Conservation (phyloP, 2,329 filamentous ascomycete species). For the Fusarium sp. region DNA sequence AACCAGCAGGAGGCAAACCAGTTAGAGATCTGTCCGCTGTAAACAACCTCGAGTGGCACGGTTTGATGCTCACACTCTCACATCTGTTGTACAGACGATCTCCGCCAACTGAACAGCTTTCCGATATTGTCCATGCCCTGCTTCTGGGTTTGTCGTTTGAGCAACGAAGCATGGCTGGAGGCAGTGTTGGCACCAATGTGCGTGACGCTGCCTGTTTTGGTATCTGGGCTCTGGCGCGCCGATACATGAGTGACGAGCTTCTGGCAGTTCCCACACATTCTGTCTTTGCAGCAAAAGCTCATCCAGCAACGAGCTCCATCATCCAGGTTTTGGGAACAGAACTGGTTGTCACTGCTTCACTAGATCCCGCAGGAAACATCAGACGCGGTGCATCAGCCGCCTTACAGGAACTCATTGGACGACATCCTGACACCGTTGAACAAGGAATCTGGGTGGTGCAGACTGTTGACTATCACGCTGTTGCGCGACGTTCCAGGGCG, state of each 20-base stretch:
- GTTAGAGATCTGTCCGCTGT: constrained; percentile 77
- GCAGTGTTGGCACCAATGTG: constrained; percentile 87
- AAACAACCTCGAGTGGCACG: constrained; percentile 90
- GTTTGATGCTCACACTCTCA: constrained; percentile 86
- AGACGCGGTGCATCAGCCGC: constrained; percentile 92
- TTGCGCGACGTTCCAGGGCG: constrained; percentile 86
- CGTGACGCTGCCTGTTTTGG: constrained; percentile 96
- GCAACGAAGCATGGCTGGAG: constrained; percentile 86
- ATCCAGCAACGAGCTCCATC: constrained; percentile 60
- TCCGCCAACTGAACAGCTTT: constrained; percentile 76
- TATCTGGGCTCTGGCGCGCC: constrained; percentile 89
- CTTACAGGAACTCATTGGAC: constrained; percentile 91
- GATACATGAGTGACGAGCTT: constrained; percentile 86
- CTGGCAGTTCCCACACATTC: constrained; percentile 68
- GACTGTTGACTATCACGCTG: constrained; percentile 90
- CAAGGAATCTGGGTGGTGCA: constrained; percentile 90
- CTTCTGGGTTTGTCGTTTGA: constrained; percentile 88
- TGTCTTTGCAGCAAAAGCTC: constrained; percentile 56
- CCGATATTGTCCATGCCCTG: constrained; percentile 80
- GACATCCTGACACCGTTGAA: constrained; percentile 86
- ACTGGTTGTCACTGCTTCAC: constrained; percentile 81
- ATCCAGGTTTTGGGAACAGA: constrained; percentile 85
- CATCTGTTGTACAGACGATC: constrained; percentile 89
- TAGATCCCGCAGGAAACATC: constrained; percentile 94
- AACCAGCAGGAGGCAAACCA: constrained; percentile 54